These are phyloP conservation scores for Tilletia indica DNA, from an alignment of 1,284 basidiomycete genomes.

Conservation along the genomic window DNA sequence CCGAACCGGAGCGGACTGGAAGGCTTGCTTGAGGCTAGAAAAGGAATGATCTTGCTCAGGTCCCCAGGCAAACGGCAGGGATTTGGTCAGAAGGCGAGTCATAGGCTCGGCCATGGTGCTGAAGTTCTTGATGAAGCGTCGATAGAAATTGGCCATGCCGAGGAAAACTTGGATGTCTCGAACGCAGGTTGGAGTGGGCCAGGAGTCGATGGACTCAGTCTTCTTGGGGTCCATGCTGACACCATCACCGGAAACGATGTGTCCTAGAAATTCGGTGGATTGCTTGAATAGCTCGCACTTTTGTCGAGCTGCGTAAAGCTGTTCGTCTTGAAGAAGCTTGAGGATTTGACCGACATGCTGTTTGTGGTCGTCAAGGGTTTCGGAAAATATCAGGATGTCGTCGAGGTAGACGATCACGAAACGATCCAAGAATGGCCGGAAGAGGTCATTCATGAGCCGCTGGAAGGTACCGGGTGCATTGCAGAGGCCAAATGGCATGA, in stretches of 20 bases:
- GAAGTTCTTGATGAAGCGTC: conserved; percentile 20
- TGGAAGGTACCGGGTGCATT: conserved; percentile 45
- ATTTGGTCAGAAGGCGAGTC: conserved; percentile 19
- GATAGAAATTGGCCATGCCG: conserved; percentile 24
- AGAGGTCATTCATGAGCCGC: conserved; percentile 50
- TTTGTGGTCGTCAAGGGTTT: conserved; percentile 56
- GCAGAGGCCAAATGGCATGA: conserved; percentile 18
- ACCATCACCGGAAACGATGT: conserved; percentile 53
- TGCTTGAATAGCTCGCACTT: conserved; percentile 26
- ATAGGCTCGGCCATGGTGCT: conserved; percentile 14
- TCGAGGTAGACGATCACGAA: conserved; percentile 60
- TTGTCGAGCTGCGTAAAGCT: conserved; percentile 20
- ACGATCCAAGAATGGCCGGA: conserved; percentile 54
- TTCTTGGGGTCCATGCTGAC: conserved; percentile 59
- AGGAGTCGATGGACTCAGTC: conserved; percentile 56
- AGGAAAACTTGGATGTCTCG: conserved; percentile 25
- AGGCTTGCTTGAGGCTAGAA: conserved; percentile 21
- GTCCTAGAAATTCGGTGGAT: conserved; percentile 59
- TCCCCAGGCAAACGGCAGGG: conserved; percentile 15
- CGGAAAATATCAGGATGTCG: conserved; percentile 60
- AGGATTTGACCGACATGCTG: conserved; percentile 56
- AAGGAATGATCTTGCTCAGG: conserved; percentile 7
- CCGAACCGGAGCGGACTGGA: conserved; percentile 17
- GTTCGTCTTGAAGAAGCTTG: conserved; percentile 43
- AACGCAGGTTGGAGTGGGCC: conserved; percentile 56